Evolutionary conservation across 2,329 filamentous ascomycete species (phyloP), one percentile per base, ranked within the genome.

Genomic region (Bimuria novae-zelandiae): DNA sequence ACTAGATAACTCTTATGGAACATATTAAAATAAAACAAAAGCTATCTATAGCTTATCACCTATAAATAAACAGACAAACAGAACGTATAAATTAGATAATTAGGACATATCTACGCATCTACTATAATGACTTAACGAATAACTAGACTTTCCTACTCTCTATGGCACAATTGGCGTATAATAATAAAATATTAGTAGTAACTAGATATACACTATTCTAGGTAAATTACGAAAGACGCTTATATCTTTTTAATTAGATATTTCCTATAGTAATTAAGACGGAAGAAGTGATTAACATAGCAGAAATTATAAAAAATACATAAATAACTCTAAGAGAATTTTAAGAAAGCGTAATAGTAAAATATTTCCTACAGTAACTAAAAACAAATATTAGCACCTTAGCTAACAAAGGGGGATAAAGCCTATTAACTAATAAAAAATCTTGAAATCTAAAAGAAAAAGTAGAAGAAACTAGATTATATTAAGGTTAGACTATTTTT

Each of bases 161-260:
- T 2, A 16, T 42, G 16, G 40, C 32, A 49, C n/a, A 39, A 16
- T 29, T 49, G 19, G 14, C 25, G 14, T 39, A 37, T 49, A 49
- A 49, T 49, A 49, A 41, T 49, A 49, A 25, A 17, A 40, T 40
- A 49, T 49, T 40, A 17, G 27, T 40, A 40, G 30, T 39, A 27
- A 30, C 30, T 19, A 10, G 32, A 29, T 3, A 27, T 17, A 42
- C 8, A 25, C 22, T 29, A 14, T 45, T 35, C 19, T 33, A 42
- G 2, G 12, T 29, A 17, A 27, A 42, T 8, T 29, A 42, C 16
- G 16, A 10, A 42, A 12, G n/a, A 17, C 17, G 10, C 10, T 27
- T 27, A 27, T 27, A 27, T 27, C 10, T 27, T 6, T 27, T 27
- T 27, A 6, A 27, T 36, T 36, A n/a, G 17, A 36, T 17, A 36